Evolutionary conservation across 2,329 filamentous ascomycete species (phyloP), one percentile per base, ranked within the genome.

Genomic region (Sodiomyces alkalinus): DNA sequence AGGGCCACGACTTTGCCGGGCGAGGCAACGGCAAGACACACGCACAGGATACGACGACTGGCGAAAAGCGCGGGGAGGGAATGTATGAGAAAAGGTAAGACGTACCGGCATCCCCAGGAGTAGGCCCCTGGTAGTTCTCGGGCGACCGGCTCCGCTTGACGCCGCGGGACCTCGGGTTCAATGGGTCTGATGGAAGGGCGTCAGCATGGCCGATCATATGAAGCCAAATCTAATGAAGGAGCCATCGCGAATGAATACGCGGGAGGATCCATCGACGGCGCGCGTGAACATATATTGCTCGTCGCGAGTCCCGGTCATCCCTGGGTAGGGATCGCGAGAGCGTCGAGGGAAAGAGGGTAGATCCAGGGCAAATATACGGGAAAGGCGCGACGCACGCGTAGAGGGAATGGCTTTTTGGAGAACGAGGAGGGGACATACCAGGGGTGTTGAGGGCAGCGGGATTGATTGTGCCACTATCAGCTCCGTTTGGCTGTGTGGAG

Each of bases 391-490:
- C 21, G 21, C n/a, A n/a, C 21, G 21, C 6, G 21, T 39, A 37
- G n/a, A n/a, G n/a, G n/a, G n/a, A n/a, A n/a, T n/a, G n/a, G n/a
- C n/a, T n/a, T n/a, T n/a, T n/a, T n/a, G n/a, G n/a, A n/a, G n/a
- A 32, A 41, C 39, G 38, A 41, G 41, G 41, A 27, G 36, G 41
- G 39, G 26, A 64, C 60, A 55, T 74, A 87, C 80, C 73, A 62
- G 74, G 62, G 51, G 75, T 76, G 60, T 79, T 83, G 61, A 92
- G 68, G 39, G 79, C 80, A 48, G 81, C 81, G 52, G 83, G 83
- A 65, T 92, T 82, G 65, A 92, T 90, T 50, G 83, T 92, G 52
- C 79, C 80, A 63, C 78, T 78, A 53, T 81, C 78, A 68, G 80
- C 78, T 57, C 73, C 72, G 64, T 76, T 77, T 55, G 74, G 67